Evolutionary conservation across 1,139 yeast genomes (phyloP).

Genomic region (Pneumocystis oryctolagi): DNA sequence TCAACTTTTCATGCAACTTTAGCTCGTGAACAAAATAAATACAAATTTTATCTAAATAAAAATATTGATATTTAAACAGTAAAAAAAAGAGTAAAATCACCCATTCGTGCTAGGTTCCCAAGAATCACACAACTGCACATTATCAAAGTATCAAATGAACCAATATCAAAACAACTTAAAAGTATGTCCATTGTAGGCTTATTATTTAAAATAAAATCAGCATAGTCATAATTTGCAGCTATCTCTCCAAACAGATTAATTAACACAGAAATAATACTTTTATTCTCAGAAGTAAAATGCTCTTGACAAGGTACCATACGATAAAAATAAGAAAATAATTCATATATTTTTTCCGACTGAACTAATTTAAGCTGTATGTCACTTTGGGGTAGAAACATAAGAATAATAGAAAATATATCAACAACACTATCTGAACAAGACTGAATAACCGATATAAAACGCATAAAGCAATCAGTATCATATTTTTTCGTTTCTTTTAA

Average conservation of each 20-base stretch:
- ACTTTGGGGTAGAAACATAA: background rate
- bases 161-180: background rate
- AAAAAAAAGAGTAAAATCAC: background rate
- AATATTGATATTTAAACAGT: background rate
- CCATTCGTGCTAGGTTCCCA: background rate
- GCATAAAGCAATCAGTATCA: background rate
- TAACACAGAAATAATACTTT: background rate
- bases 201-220: background rate
- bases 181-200: background rate
- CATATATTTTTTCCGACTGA: background rate
- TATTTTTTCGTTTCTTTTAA: background rate
- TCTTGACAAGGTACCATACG: background rate
- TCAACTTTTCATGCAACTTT: background rate
- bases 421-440: background rate
- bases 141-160: background rate
- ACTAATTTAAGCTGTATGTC: background rate
- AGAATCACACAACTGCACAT: background rate
- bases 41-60: background rate
- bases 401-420: background rate
- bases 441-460: background rate
- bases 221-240: background rate
- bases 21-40: background rate
- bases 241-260: background rate
- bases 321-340: background rate
- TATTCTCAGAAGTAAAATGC: background rate